Conservation (phyloP, 768 basidiomycete species). For the Pisolithus sp. region DNA sequence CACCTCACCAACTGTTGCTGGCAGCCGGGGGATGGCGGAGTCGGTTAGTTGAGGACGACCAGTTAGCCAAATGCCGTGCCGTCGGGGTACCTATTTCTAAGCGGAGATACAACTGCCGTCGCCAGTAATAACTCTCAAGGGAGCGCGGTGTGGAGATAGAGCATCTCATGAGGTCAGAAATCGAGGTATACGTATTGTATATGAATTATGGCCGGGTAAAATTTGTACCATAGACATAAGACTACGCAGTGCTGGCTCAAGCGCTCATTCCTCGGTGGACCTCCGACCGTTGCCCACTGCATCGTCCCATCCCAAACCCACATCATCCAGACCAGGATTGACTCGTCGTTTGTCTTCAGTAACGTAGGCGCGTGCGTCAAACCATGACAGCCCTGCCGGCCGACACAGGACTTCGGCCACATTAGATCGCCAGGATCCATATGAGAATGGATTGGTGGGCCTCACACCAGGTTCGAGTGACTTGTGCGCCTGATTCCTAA, state of each 20-base stretch:
- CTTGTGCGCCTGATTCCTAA: constrained; percentile 80
- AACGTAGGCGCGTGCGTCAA: constrained; percentile 52
- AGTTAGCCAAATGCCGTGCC: constrained; percentile 22
- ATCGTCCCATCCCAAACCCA: constrained; percentile 20
- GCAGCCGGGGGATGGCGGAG: constrained; percentile 6
- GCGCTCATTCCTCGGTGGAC: constrained; percentile 8
- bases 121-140: too few species aligned
- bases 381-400: constrained; percentile 76
- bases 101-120: constrained; percentile 17
- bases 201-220: too few species aligned
- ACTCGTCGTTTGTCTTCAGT: constrained; percentile 68
- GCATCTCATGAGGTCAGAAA: too few species aligned
- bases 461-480: constrained; percentile 54
- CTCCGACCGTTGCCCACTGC: constrained; percentile 11
- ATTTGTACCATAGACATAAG: too few species aligned
- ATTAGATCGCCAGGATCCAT: constrained; percentile 71
- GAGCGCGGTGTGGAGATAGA: too few species aligned
- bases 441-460: constrained; percentile 84
- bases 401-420: constrained; percentile 71
- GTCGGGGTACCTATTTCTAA: constrained; percentile 12
- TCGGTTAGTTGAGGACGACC: constrained; percentile 10
- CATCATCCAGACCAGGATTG: constrained; percentile 57
- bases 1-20: constrained; percentile 9
- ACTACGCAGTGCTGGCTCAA: too few species aligned
- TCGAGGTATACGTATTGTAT: too few species aligned